Evolutionary conservation across 2,329 filamentous ascomycete species (phyloP), one percentile per base, ranked within the genome.

Genomic region (Fusarium praegraminearum): DNA sequence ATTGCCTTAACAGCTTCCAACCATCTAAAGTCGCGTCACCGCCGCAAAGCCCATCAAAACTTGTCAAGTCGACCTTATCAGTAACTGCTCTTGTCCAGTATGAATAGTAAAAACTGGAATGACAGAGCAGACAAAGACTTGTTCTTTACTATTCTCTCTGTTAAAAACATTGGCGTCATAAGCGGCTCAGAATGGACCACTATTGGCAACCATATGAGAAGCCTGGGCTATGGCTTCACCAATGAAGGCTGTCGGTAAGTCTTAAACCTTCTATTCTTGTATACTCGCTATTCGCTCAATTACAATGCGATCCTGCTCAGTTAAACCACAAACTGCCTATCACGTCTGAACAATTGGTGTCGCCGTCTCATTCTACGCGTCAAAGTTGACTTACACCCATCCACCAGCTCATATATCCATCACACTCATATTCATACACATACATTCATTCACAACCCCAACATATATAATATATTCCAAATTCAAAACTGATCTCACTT

Each of bases 211-310:
- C 82, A 87, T 66, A 89, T 89, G 87, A 83, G 87, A 64, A 78
- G 79, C 36, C 73, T 88, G 60, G 87, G 87, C 57, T 89, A 89
- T 72, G 86, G 86, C 77, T 89, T 89, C 76, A 89, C 87, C 20
- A 89, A 89, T 80, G 87, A 89, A 76, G 87, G 87, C 71, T 89
- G 87, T 71, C 86, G 87, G 87, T 89, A 80, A 80, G 86, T 85
- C 50, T 28, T 38, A 59, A 26, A 44, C 33, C 13, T 50, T 43
- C 44, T 47, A 47, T 61, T 69, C 55, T 54, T 24, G 57, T 53
- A 32, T 28, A 28, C 20, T 57, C 11, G 36, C 40, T 28, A 26
- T 43, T 28, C 54, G 45, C 4, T 57, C 36, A 24, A 38, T 51
- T 32, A 11, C 41, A 46, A 49, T 33, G 22, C n/a, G 7, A 32